Conservation (phyloP, 352 stramenopile species). For the Salisapilia sapeloensis region DNA sequence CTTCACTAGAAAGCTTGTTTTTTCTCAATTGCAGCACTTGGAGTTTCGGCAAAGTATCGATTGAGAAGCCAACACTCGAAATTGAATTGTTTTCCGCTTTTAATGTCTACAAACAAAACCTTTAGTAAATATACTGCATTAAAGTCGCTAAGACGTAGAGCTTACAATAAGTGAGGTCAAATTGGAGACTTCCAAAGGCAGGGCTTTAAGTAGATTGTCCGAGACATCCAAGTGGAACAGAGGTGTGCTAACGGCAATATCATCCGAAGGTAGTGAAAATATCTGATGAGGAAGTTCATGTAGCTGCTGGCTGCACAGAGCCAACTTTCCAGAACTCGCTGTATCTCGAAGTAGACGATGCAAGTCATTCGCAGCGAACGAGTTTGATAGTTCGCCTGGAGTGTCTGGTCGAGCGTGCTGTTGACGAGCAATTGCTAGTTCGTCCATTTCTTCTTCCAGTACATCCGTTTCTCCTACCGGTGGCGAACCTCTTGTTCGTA, state of each 20-base stretch:
- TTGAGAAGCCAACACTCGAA: slow-evolving; percentile 15
- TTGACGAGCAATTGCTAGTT: slow-evolving; percentile 10
- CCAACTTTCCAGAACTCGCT: slow-evolving; percentile 27
- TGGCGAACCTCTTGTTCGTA: slow-evolving; percentile 45
- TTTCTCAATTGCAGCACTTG: slow-evolving; percentile 53
- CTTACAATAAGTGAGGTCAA: slow-evolving; percentile 25
- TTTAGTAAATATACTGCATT: too few relatives aligned
- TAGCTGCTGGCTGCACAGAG: slow-evolving; percentile 20
- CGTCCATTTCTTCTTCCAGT: slow-evolving; percentile 55
- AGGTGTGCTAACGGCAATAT: slow-evolving; percentile 5
- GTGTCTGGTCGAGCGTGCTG: neutral
- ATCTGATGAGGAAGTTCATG: slow-evolving; percentile 12
- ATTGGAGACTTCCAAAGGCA: slow-evolving; percentile 25
- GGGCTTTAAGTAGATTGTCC: slow-evolving; percentile 28
- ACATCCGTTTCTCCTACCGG: slow-evolving; percentile 27
- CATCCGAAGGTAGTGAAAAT: neutral
- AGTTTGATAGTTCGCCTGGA: too few relatives aligned
- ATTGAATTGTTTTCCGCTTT: slow-evolving; percentile 53
- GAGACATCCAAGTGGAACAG: slow-evolving; percentile 50
- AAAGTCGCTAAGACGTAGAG: neutral
- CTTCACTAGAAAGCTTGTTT: slow-evolving; percentile 35
- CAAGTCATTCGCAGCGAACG: too few relatives aligned
- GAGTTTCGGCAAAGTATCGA: slow-evolving; percentile 25
- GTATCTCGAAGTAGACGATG: slow-evolving; percentile 33
- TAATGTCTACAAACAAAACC: slow-evolving; percentile 20